These are phyloP conservation scores for Cryptosporidium viatorum DNA, from an alignment of 169 alveolate species.

Conservation along the genomic window DNA sequence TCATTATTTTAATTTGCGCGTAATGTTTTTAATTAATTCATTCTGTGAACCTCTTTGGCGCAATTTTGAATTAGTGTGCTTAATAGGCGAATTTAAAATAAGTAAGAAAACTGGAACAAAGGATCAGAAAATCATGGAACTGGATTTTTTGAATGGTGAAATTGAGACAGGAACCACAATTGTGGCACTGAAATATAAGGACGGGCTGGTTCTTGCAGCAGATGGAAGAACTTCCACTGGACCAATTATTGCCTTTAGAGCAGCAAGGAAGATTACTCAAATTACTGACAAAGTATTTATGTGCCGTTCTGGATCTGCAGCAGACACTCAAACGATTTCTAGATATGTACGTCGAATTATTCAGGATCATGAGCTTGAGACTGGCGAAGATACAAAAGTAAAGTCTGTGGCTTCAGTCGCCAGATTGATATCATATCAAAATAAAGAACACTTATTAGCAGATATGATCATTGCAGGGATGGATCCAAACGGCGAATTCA, in stretches of 20 bases:
- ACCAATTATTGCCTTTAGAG: conserved; percentile 89
- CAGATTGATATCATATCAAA: conserved; percentile 84
- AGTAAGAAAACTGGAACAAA: background rate
- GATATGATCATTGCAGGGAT: conserved; percentile 93
- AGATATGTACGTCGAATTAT: conserved; percentile 50
- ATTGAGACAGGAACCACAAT: conserved; percentile 91
- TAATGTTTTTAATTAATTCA: background rate
- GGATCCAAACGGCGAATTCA: conserved; percentile 86
- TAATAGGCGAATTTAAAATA: conserved; percentile 8
- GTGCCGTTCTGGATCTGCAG: conserved; percentile 94
- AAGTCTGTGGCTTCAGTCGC: conserved; percentile 85
- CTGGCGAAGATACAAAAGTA: conserved; percentile 75
- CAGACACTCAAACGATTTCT: conserved; percentile 89
- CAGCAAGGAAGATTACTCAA: conserved; percentile 91
- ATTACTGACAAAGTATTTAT: conserved; percentile 89
- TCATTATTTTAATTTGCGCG: conserved; percentile 1
- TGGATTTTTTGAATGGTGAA: conserved; percentile 61
- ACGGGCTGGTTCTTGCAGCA: conserved; percentile 94
- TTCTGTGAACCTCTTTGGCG: conserved; percentile 47
- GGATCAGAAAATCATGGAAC: conserved; percentile 17
- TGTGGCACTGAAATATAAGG: conserved; percentile 88
- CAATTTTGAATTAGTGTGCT: conserved; percentile 22
- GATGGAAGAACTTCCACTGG: conserved; percentile 96
- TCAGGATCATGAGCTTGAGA: conserved; percentile 70
- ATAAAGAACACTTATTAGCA: conserved; percentile 87